phyloP scores from a whole-genome alignment of 306 rosid species.

The Pachyrhizus erosus region DNA sequence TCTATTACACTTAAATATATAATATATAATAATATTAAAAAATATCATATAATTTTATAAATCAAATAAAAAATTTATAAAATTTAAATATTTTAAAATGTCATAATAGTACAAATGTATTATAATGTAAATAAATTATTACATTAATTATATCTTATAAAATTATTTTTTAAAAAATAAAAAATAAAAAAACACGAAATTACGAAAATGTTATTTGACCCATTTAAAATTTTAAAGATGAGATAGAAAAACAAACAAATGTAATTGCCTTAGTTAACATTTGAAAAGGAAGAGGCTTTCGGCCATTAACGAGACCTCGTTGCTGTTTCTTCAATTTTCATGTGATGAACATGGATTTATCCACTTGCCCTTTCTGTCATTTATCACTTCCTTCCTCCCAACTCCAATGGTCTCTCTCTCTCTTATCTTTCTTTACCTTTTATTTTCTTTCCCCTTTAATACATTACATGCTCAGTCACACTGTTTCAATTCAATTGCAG shows the following conservation, averaged over 20 bases:
- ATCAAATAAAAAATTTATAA: too few relatives aligned
- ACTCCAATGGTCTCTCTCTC: constrained; percentile 59
- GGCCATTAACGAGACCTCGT: neutral
- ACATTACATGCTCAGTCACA: neutral
- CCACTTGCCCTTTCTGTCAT: constrained; percentile 68
- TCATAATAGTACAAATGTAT: too few relatives aligned
- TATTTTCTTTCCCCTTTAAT: constrained; percentile 7
- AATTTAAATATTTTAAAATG: too few relatives aligned
- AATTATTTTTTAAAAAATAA: too few relatives aligned
- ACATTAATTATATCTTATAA: too few relatives aligned
- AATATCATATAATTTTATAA: too few relatives aligned
- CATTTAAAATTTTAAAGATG: neutral
- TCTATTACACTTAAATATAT: too few relatives aligned
- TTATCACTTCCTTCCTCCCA: constrained; percentile 58
- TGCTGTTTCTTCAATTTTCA: constrained; percentile 5
- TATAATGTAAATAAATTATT: too few relatives aligned
- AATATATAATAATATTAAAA: too few relatives aligned
- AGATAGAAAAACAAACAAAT: neutral
- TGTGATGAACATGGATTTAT: constrained; percentile 32
- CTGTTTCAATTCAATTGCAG: constrained; percentile 46
- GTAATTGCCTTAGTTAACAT: neutral
- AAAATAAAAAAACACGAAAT: too few relatives aligned
- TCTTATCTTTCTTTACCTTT: neutral
- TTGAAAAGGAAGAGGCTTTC: constrained; percentile 28
- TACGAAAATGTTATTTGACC: too few relatives aligned